Evolutionary conservation across 805 yeast species (phyloP), one percentile per base, ranked within the genome.

Genomic region (Ogataea nakhonphanomensis): DNA sequence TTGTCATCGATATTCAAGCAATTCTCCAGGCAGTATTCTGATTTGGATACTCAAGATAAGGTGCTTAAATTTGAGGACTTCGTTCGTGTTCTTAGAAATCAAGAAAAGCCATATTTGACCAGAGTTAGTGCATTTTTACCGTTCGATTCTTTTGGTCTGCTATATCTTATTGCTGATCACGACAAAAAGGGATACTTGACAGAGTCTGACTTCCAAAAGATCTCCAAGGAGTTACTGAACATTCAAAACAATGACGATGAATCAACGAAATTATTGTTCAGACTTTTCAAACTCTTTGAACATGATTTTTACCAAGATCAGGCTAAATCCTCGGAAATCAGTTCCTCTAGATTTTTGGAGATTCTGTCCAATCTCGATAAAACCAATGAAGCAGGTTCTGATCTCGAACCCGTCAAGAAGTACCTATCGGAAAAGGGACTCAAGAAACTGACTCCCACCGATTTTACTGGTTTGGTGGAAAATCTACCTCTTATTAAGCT

Each of bases 91-190:
- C 54, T 73, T 25, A 59, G 63, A 9, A 73, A 74, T 55, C 70
- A 75, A 50, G 71, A 73, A 48, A 71, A 70, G 49, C 53, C 44
- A 17, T 41, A 41, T 31, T 35, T 57, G 1, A 50, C 62, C 2
- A 46, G 54, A 14, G 48, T 54, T 2, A 45, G 60, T 5, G 44
- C 62, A 4, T 54, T 58, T 20, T 70, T 80, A 37, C 72, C 79
- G 11, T 65, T 76, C 9, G 71, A 78, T 48, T 73, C 84, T 4
- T 78, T 78, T 59, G 84, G 84, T 5, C 71, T 90, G 45, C 78
- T 91, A 35, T 91, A 84, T 58, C 69, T 84, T 41, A 79, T 88
- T 21, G 87, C 95, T 11, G 98, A 91, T 64, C 76, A 76, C 43
- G 70, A 73, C 28, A 69, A 72, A 41, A 76, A 78, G 49, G 97